Base-by-base conservation (phyloP, 2,329 filamentous ascomycete genomes). In the Penicillium brevicompactum region DNA sequence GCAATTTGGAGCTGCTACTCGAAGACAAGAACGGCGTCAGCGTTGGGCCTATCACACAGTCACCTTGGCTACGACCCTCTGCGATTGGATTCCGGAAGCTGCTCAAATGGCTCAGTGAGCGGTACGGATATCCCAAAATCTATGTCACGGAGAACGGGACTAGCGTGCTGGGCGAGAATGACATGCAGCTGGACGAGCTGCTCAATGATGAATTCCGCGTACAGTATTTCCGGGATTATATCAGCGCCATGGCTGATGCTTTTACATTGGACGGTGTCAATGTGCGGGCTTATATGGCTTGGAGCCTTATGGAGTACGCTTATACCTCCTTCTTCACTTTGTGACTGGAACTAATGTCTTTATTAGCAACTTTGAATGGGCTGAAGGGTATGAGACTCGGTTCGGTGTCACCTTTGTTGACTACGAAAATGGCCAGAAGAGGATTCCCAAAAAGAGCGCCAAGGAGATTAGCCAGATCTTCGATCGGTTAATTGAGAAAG, bases 71-170 rank as follows among this genome's bases (percentile, higher is more conserved):
- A 64, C 83, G 88, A 30, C 90, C 91, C 14, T 86, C 88, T 70
- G 83, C 91, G 0, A 77, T 82, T 37, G 90, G 90, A 1, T 95
- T 94, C 82, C 84, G 89, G 51, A 86, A 90, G 69, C 79, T 95
- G 54, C 80, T 92, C 62, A 83, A 82, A 62, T 92, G 89, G 89
- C 80, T 92, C 57, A 89, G 85, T 70, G 86, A 89, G 69, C 84
- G 91, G 22, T 95, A 95, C 74, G 82, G 81, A 37, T 78, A 83
- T 63, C 91, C 91, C 37, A 86, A 84, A 68, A 92, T 95, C 76
- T 93, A 91, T 72, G 88, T 94, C 51, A 95, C 91, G 0, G 91
- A 96, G 79, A 95, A 92, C 73, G 91, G 91, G 40, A 95, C 91
- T 4, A 91, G 87, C 65, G 75, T 95, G 70, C 90, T 91, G 75